A percentile compares a stretch with the other conserved stretches of the same genome.
These are phyloP conservation scores for Trifolium dubium DNA, from an alignment of 306 rosid species.

Conservation along the genomic window DNA sequence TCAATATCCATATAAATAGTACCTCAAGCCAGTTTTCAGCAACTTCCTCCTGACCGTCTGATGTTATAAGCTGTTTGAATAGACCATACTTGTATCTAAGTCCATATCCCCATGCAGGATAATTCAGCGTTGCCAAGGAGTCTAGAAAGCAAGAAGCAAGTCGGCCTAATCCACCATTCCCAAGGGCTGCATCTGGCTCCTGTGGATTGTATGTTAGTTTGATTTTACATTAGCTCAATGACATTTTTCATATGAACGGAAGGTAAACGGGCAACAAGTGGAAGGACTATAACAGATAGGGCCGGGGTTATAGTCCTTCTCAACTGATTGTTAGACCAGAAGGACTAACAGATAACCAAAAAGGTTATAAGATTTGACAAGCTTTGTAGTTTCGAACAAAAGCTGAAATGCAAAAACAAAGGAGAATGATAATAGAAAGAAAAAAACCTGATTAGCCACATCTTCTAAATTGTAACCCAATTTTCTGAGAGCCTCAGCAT, in stretches of 20 bases:
- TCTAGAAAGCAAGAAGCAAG: constrained; percentile 98
- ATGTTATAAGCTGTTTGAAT: constrained; percentile 83
- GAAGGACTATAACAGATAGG: too few relatives aligned
- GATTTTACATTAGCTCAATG: constrained; percentile 10
- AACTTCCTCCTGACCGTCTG: constrained; percentile 90
- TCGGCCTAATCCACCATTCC: constrained; percentile 95
- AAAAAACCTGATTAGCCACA: constrained; percentile 75
- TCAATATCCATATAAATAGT: constrained; percentile 23
- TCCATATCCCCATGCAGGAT: constrained; percentile 99
- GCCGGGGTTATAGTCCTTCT: too few relatives aligned
- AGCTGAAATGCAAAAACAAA: not conserved
- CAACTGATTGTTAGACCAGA: constrained; percentile 28
- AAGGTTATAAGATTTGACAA: not conserved
- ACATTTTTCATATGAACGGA: too few relatives aligned
- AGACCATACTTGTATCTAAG: constrained; percentile 91
- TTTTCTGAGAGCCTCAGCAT: constrained; percentile 78
- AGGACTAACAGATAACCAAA: not conserved
- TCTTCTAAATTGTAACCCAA: constrained; percentile 82
- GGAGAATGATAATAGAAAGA: not conserved
- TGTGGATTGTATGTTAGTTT: constrained; percentile 38
- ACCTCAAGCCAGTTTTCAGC: constrained; percentile 99
- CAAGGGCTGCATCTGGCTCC: constrained; percentile 99
- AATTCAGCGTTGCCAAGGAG: constrained; percentile 91
- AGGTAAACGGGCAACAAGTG: too few relatives aligned
- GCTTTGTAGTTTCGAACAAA: not conserved